Conservation (phyloP, 345 rosid species). For the Balakata baccata region DNA sequence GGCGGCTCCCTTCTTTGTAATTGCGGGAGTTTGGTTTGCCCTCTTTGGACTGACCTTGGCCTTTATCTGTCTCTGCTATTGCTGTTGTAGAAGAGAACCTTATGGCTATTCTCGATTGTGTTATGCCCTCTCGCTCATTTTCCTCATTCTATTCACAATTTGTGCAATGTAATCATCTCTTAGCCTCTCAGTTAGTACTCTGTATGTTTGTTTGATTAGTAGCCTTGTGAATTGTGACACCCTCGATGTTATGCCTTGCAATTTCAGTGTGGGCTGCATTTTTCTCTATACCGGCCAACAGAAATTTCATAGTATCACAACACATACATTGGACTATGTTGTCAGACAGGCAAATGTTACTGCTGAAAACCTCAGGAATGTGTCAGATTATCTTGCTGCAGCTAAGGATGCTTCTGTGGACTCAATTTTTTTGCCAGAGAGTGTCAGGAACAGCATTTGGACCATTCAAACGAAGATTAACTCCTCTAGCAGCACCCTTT, state of each 20-base stretch:
- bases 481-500: constrained; percentile 58
- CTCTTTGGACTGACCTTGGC: constrained; percentile 56
- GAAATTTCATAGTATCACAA: constrained; percentile 65
- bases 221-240: not conserved
- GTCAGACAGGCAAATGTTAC: constrained; percentile 64
- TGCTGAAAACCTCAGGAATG: constrained; percentile 68
- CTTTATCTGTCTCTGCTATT: constrained; percentile 57
- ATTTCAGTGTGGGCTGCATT: constrained; percentile 68
- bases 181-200: not conserved
- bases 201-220: not conserved
- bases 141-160: constrained; percentile 72
- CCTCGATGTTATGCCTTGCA: not conserved
- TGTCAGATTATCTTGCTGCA: constrained; percentile 73
- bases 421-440: constrained; percentile 44
- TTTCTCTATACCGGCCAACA: constrained; percentile 87
- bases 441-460: constrained; percentile 46
- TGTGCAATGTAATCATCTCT: constrained; percentile 60
- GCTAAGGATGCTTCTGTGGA: constrained; percentile 57
- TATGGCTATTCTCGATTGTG: constrained; percentile 77
- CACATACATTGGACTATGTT: constrained; percentile 64
- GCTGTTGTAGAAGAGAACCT: constrained; percentile 67
- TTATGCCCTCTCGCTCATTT: constrained; percentile 81
- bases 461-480: constrained; percentile 56
- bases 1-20: constrained; percentile 60
- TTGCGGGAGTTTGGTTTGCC: constrained; percentile 71